A percentile compares a stretch with the other conserved stretches of the same genome.
phyloP scores from a whole-genome alignment of 2,329 filamentous ascomycete species.

The Venturia effusa region DNA sequence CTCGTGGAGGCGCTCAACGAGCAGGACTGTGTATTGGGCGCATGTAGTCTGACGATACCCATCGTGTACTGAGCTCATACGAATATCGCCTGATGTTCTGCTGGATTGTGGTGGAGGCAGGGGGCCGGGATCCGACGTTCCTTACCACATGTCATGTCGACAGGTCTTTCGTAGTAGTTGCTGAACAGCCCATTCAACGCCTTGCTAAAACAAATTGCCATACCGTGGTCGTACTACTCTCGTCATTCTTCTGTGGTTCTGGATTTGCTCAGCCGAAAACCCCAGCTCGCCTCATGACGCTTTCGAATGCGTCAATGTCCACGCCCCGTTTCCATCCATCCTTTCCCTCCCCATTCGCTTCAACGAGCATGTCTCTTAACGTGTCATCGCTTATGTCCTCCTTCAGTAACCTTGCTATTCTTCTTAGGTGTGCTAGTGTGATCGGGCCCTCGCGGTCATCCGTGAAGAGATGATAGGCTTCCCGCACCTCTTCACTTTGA shows the following conservation, averaged over 20 bases:
- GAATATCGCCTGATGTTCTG: not conserved
- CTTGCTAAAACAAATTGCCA: not conserved
- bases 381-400: slow-evolving; percentile 76
- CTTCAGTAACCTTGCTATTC: slow-evolving; percentile 70
- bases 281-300: slow-evolving; percentile 12
- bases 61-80: not conserved
- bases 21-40: not conserved
- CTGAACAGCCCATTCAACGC: not conserved
- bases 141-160: too few relatives aligned
- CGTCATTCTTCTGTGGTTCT: not conserved
- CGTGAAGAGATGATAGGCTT: slow-evolving; percentile 75
- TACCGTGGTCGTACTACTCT: not conserved
- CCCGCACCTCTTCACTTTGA: slow-evolving; percentile 47
- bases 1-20: too few relatives aligned
- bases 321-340: slow-evolving; percentile 13
- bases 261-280: slow-evolving; percentile 11
- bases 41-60: not conserved
- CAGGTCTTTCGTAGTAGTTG: too few relatives aligned
- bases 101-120: not conserved
- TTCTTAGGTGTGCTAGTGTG: slow-evolving; percentile 64
- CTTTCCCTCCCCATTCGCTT: slow-evolving; percentile 70
- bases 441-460: slow-evolving; percentile 53
- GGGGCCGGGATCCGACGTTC: too few relatives aligned
- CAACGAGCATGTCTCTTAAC: slow-evolving; percentile 85
- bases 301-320: slow-evolving; percentile 11